Conservation (phyloP, 495 filamentous ascomycete genomes). For the Penicillium simplicissimum region DNA sequence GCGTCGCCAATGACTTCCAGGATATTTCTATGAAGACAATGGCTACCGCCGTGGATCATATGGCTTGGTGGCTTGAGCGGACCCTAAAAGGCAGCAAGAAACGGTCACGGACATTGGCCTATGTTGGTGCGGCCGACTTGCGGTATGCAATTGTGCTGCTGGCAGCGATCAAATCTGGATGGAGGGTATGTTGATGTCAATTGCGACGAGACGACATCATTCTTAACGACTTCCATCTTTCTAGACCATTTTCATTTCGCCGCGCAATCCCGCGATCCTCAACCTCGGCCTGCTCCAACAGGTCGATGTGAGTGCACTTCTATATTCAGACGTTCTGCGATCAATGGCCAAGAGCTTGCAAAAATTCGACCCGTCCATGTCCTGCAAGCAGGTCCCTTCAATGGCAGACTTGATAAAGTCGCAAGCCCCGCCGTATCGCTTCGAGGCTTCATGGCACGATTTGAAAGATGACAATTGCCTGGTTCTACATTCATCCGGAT, state of each 20-base stretch:
- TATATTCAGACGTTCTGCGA: conserved; percentile 9
- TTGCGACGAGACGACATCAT: neutral
- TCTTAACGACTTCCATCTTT: neutral
- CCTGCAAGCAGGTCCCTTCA: conserved; percentile 19
- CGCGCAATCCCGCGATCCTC: conserved; percentile 15
- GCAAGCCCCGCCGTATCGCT: conserved; percentile 9
- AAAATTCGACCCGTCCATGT: conserved; percentile 20
- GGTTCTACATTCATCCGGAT: conserved; percentile 23
- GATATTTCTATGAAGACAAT: conserved; percentile 28
- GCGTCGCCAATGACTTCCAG: conserved; percentile 23
- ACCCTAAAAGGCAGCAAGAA: conserved; percentile 8
- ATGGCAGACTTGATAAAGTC: conserved; percentile 12
- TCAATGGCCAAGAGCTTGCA: conserved; percentile 14
- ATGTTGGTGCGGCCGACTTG: conserved; percentile 30
- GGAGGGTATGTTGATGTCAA: conserved; percentile 25
- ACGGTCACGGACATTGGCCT: conserved; percentile 24
- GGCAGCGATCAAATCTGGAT: conserved; percentile 36
- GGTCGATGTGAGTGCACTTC: conserved; percentile 14
- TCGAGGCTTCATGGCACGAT: conserved; percentile 9
- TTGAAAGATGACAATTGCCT: conserved; percentile 16
- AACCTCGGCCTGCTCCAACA: conserved; percentile 21
- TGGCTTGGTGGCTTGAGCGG: conserved; percentile 27
- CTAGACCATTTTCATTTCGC: conserved; percentile 19
- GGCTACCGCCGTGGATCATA: conserved; percentile 25
- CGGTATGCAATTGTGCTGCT: conserved; percentile 31